Evolutionary conservation across 164 flowering plant genomes (phyloP), one percentile per base, ranked within the genome.

Genomic region (Stephania japonica): DNA sequence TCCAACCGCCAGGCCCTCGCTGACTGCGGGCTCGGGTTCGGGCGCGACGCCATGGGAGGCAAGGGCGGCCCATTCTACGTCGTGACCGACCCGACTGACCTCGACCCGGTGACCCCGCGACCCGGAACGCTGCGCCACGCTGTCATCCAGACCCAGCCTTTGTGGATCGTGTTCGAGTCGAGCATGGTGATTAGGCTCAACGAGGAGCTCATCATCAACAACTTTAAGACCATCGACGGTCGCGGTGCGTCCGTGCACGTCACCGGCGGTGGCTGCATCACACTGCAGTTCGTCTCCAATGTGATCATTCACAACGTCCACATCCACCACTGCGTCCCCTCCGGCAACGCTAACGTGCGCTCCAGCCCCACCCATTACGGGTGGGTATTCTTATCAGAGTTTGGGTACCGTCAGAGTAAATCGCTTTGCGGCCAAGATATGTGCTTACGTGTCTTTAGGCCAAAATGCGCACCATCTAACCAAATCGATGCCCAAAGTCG

Each of bases 201-300:
- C n/a, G 75, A 85, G 73, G 92, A 89, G 76, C 83, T 92, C 53
- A 87, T 87, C 44, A 72, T 92, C 72, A 87, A 84, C 80, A 86
- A 88, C 77, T 90, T 79, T 86, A 92, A 90, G 80, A 90, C 97
- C 70, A 82, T 92, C 68, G 97, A 92, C 74, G 97, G 96, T 3
- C 87, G 97, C 0, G 97, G 97, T 6, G 85, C 85, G 9, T 78
- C 84, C 49, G 88, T 92, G 13, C 86, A 88, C 75, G 81, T 92
- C 41, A 81, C 84, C 8, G 89, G 91, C 70, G 82, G 88, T 13
- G 94, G 89, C 0, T 90, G 97, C 81, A 73, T 92, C 7, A 88
- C 92, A 3, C 71, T 92, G 10, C 91, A 92, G 73, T 80, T 77
- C 68, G 85, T 89, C 2, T 79, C 76, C 75, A 88, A 92, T 72